Base-by-base conservation (phyloP, 2,329 filamentous ascomycete genomes). In the Stemphylium beticola region DNA sequence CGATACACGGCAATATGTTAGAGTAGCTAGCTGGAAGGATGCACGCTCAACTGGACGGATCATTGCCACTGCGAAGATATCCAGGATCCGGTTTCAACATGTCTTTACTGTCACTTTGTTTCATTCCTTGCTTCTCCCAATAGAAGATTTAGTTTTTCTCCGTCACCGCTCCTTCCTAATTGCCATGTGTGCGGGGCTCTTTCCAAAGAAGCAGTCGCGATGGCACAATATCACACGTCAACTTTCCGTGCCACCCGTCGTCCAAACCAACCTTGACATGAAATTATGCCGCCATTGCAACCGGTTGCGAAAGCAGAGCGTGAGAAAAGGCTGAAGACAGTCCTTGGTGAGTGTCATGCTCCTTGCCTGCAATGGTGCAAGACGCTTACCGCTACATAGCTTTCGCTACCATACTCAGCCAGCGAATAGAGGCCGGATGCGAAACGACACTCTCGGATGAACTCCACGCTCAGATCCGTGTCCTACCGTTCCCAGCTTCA, bases 381-480 rank as follows among this genome's bases (percentile, higher is more conserved):
- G 17, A 22, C 14, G 38, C 60, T 68, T 17, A 69, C 58, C 15
- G 41, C 18, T 29, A 33, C 44, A 20, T 47, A 77, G 74, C 64
- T 18, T 77, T 77, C 53, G 71, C 73, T 11, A 61, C 65, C 33
- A 61, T 17, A 5, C 64, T 77, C 51, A 32, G 51, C 22, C 55
- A 55, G 18, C 70, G 70, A 40, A 46, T 74, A 48, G 53, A 65
- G 12, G 36, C 50, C 10, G 37, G 50, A 7, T 42, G 26, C 18
- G 66, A 72, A 34, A 20, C 58, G 10, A 54, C 68, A 1, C 60
- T 74, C 1, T 45, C 70, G 11, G 62, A 68, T 14, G 65, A 76
- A 3, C 69, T 84, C 0, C 69, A 75, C 26, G 51, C 67, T 2
- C 76, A 83, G 15, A 72, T 84, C 24, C 73, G 78, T 31, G 73